Conservation (phyloP, 176 grass and related monocot genomes). For the Raddia guianensis region DNA sequence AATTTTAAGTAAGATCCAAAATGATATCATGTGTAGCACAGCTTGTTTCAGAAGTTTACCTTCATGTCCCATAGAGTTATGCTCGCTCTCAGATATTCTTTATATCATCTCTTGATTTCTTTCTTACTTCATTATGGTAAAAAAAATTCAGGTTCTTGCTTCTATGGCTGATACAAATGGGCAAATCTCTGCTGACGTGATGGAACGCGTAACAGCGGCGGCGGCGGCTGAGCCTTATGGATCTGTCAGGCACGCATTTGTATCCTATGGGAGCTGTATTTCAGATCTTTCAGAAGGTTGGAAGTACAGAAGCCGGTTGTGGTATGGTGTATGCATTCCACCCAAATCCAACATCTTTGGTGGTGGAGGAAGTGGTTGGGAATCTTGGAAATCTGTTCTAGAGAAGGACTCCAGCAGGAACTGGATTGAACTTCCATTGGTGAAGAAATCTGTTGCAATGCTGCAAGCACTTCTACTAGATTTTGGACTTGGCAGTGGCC, state of each 20-base stretch:
- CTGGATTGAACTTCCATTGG: slow-evolving; percentile 81
- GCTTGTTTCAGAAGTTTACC: slow-evolving; percentile 28
- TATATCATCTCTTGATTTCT: not conserved
- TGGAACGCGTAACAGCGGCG: slow-evolving; percentile 80
- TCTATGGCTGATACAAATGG: slow-evolving; percentile 79
- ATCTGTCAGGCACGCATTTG: slow-evolving; percentile 81
- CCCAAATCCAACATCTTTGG: slow-evolving; percentile 64
- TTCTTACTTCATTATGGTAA: slow-evolving; percentile 38
- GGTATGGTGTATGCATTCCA: slow-evolving; percentile 80
- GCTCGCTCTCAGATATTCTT: slow-evolving; percentile 3
- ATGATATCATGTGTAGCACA: slow-evolving; percentile 20
- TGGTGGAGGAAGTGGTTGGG: slow-evolving; percentile 80
- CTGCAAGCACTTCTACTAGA: slow-evolving; percentile 78
- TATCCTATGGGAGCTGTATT: slow-evolving; percentile 78
- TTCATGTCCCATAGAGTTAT: slow-evolving; percentile 1
- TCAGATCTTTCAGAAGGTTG: slow-evolving; percentile 77
- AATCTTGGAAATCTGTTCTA: slow-evolving; percentile 64
- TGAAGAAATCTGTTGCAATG: slow-evolving; percentile 79
- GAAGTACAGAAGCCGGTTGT: slow-evolving; percentile 77
- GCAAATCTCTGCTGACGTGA: slow-evolving; percentile 76
- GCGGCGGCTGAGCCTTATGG: slow-evolving; percentile 84
- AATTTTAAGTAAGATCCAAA: slow-evolving; percentile 19
- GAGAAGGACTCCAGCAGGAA: slow-evolving; percentile 62
- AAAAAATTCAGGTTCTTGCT: slow-evolving; percentile 67
- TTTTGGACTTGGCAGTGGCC: slow-evolving; percentile 64